phyloP scores from a whole-genome alignment of 2,329 filamentous ascomycete species.

The Colletotrichum tamarilloi region DNA sequence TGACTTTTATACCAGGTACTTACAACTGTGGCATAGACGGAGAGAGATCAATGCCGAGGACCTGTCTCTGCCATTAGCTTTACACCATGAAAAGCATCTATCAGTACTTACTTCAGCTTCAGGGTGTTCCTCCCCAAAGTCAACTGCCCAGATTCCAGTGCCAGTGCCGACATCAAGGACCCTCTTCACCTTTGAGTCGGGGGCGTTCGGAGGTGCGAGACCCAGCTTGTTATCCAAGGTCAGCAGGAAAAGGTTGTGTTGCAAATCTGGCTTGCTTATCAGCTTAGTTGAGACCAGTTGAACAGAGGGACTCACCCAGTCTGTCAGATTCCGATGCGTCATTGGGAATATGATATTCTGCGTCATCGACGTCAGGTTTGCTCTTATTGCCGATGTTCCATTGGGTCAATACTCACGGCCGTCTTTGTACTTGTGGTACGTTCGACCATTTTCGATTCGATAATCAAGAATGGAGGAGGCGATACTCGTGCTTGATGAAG shows the following conservation, averaged over 20 bases:
- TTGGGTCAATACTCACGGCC: background rate
- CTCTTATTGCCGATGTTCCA: background rate
- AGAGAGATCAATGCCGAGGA: constrained; percentile 44
- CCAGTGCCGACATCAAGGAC: constrained; percentile 60
- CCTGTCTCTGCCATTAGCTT: constrained; percentile 14
- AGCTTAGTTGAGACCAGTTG: background rate
- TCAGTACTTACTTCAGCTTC: constrained; percentile 39
- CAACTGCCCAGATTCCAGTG: constrained; percentile 58
- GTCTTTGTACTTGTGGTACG: constrained; percentile 2
- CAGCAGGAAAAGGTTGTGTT: constrained; percentile 48
- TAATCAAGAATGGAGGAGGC: background rate
- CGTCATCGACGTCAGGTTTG: background rate
- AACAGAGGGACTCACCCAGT: background rate
- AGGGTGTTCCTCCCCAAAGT: constrained; percentile 50
- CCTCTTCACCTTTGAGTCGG: constrained; percentile 38
- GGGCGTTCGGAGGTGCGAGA: background rate
- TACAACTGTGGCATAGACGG: constrained; percentile 47
- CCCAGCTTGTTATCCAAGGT: constrained; percentile 43
- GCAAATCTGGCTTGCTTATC: constrained; percentile 42
- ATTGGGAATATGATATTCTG: constrained; percentile 8
- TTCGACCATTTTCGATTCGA: background rate
- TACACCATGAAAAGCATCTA: background rate
- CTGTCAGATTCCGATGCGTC: background rate
- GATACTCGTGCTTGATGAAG: background rate
- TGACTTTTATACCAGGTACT: constrained; percentile 24